Evolutionary conservation across 768 basidiomycete genomes (phyloP).

Genomic region (Termitomyces sp.): DNA sequence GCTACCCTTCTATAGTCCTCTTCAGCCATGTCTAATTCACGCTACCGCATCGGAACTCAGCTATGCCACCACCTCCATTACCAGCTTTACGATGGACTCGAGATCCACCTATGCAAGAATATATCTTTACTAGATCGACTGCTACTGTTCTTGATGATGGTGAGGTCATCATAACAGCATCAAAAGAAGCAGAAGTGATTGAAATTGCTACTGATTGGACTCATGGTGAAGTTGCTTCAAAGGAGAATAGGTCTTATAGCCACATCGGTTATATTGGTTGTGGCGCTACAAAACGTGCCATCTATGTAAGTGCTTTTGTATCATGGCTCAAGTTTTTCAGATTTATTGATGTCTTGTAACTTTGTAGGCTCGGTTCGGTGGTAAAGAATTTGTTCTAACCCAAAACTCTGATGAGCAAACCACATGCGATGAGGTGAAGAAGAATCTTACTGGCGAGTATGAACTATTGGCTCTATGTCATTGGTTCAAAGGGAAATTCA

Average conservation of each 20-base stretch:
- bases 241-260: neutral
- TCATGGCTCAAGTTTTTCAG: neutral
- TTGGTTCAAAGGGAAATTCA: slow-evolving; percentile 17
- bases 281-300: slow-evolving; percentile 14
- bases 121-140: neutral
- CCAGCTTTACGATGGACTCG: neutral
- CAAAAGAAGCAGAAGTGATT: neutral
- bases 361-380: neutral
- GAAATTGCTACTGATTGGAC: slow-evolving; percentile 4
- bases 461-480: slow-evolving; percentile 13
- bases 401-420: slow-evolving; percentile 11
- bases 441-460: slow-evolving; percentile 13
- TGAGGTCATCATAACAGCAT: neutral
- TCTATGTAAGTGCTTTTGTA: slow-evolving; percentile 16
- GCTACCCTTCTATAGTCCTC: neutral
- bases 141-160: neutral
- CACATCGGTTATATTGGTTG: slow-evolving; percentile 14
- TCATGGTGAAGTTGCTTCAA: neutral
- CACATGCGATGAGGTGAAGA: slow-evolving; percentile 2
- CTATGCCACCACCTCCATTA: neutral
- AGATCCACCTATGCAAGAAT: neutral
- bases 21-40: neutral
- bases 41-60: neutral
- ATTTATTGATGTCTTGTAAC: neutral
- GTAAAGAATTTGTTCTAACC: slow-evolving; percentile 18